Evolutionary conservation across 441 rosid species (phyloP), one percentile per base, ranked within the genome.

Genomic region (Populus hybrid): DNA sequence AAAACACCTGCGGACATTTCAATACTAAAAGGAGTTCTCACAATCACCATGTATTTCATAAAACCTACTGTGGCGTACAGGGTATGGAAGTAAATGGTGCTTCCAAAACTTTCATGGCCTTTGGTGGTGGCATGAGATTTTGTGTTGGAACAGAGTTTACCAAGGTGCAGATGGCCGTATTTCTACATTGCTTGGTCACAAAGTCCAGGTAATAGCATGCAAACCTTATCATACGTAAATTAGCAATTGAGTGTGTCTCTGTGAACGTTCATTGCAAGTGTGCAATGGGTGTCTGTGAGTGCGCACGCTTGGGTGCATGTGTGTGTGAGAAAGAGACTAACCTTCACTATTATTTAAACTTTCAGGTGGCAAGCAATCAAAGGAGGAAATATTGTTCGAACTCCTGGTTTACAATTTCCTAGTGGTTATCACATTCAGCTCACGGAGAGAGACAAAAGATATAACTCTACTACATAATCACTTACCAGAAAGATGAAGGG

Each of bases 81-180:
- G 98, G 92, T 67, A 79, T 77, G 79, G 93, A 88, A 74, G 42
- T 57, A 79, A 89, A 74, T 77, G 85, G 87, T 10, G 94, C 91
- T 57, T 81, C 99, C 5, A 96, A 90, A 76, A 82, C 88, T 75
- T 96, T 96, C 91, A 96, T 96, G 99, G 99, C 98, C 50, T 96
- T 96, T 80, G 99, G 99, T 50, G 99, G 98, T 8, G 99, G 99
- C 74, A 88, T 93, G 98, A 91, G 98, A 84, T 92, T 96, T 79
- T 96, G 99, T 75, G 97, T 96, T 6, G 99, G 99, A 81, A 88
- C 99, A 16, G 98, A 94, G 75, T 96, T 96, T 83, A 88, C 99
- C 12, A 96, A 91, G 82, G 85, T 91, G 83, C 98, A 96, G 85
- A 93, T 94, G 98, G 99, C 98, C 18, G 92, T 89, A 67, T 94